These are phyloP conservation scores for Claviceps sp. DNA, from an alignment of 2,329 filamentous ascomycete species.

Conservation along the genomic window DNA sequence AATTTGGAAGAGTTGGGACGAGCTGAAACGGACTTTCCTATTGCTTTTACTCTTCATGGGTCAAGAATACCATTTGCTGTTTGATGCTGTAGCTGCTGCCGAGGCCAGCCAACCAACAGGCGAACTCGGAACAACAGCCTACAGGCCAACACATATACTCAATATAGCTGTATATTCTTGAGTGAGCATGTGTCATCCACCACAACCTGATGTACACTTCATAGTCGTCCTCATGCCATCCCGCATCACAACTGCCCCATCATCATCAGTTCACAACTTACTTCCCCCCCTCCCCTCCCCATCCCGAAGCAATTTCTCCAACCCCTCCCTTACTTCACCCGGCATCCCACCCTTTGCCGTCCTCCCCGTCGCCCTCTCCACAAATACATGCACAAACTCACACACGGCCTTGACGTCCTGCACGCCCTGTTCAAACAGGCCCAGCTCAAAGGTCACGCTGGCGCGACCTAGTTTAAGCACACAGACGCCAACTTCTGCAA, in stretches of 20 bases:
- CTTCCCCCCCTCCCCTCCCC: neutral
- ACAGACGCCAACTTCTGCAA: conserved; percentile 68
- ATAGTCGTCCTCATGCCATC: neutral
- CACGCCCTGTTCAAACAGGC: conserved; percentile 63
- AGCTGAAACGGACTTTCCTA: conserved; percentile 46
- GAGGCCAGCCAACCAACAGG: neutral
- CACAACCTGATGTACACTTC: neutral
- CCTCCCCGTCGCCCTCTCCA: conserved; percentile 57
- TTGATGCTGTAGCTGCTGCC: neutral
- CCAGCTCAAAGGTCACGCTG: conserved; percentile 83
- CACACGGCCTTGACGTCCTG: conserved; percentile 72
- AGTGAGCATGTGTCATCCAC: neutral
- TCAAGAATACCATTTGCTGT: conserved; percentile 21
- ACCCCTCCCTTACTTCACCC: conserved; percentile 39
- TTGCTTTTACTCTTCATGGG: conserved; percentile 55
- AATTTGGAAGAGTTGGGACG: conserved; percentile 50
- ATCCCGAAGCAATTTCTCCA: conserved; percentile 19
- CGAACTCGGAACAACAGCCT: no score
- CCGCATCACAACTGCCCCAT: neutral
- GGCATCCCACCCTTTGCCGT: conserved; percentile 56
- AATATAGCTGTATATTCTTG: neutral
- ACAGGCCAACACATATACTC: no score
- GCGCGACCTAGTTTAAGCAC: conserved; percentile 75
- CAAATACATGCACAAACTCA: conserved; percentile 78
- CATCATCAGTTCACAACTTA: neutral